A percentile compares a stretch with the other conserved stretches of the same genome.
Evolutionary conservation across 192 early-diverging fungal species (phyloP).

Genomic region (Chytriomyces hyalinus): DNA sequence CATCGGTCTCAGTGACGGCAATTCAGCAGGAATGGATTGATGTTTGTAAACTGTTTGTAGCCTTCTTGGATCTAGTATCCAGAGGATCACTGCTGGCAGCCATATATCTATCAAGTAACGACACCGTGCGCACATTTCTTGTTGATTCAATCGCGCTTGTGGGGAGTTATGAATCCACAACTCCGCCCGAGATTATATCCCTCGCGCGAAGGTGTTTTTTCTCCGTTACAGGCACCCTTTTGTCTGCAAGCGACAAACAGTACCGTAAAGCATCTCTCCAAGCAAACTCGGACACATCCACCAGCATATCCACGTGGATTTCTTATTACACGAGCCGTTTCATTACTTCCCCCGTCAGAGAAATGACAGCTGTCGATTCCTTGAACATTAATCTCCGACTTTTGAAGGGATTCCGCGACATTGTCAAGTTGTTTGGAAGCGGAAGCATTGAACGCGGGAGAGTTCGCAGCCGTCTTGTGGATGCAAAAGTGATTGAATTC

Average conservation of each 20-base stretch:
- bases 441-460: conserved; percentile 16
- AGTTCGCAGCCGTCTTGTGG: conserved; percentile 13
- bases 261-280: background rate
- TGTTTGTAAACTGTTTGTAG: background rate
- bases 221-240: conserved; percentile 6
- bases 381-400: conserved; percentile 12
- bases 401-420: conserved; percentile 1
- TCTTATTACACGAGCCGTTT: background rate
- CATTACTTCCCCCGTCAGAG: background rate
- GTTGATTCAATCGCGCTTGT: background rate
- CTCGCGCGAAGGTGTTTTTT: background rate
- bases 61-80: background rate
- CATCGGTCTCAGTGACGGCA: background rate
- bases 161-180: background rate
- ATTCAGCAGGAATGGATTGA: background rate
- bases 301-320: conserved; percentile 5
- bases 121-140: background rate
- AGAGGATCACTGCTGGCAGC: background rate
- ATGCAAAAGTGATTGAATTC: conserved; percentile 10
- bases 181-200: conserved; percentile 1
- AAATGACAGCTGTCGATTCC: background rate
- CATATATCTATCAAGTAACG: background rate
- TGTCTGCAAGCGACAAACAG: conserved; percentile 8
- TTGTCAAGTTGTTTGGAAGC: conserved; percentile 22
- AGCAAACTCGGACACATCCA: background rate